Percentiles rank a stretch among this genome's conserved stretches.
Evolutionary conservation across 345 rosid genomes (phyloP).

Genomic region (Rhodomyrtus tomentosa): DNA sequence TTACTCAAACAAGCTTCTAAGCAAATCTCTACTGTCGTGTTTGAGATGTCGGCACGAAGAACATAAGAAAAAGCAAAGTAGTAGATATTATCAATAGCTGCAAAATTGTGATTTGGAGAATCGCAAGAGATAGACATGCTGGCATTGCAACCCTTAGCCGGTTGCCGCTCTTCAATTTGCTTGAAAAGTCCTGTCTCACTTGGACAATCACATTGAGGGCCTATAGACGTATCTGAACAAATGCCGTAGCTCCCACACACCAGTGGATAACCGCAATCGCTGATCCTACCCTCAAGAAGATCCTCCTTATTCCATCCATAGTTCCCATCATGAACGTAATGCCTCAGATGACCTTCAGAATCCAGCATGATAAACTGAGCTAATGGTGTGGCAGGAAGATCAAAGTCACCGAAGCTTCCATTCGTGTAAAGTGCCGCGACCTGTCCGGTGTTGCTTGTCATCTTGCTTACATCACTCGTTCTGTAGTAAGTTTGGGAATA

Average conservation of each 20-base stretch:
- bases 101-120: neutral
- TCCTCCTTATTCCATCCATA: neutral
- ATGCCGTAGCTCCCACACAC: neutral
- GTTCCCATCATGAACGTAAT: neutral
- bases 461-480: neutral
- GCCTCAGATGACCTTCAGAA: neutral
- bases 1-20: neutral
- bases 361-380: neutral
- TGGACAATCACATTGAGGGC: neutral
- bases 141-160: neutral
- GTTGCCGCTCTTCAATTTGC: neutral
- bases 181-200: neutral
- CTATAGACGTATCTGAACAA: neutral
- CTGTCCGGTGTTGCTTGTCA: neutral
- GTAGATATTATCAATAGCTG: neutral
- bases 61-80: neutral
- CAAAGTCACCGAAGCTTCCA: neutral
- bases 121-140: neutral
- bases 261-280: neutral
- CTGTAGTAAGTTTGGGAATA: neutral
- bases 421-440: neutral
- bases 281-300: neutral
- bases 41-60: neutral
- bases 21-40: neutral
- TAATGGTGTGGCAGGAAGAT: accelerated